Percentiles rank a stretch among this genome's conserved stretches.
phyloP scores from a whole-genome alignment of 2,329 filamentous ascomycete genomes.

The Dryadomyces quercivorus region DNA sequence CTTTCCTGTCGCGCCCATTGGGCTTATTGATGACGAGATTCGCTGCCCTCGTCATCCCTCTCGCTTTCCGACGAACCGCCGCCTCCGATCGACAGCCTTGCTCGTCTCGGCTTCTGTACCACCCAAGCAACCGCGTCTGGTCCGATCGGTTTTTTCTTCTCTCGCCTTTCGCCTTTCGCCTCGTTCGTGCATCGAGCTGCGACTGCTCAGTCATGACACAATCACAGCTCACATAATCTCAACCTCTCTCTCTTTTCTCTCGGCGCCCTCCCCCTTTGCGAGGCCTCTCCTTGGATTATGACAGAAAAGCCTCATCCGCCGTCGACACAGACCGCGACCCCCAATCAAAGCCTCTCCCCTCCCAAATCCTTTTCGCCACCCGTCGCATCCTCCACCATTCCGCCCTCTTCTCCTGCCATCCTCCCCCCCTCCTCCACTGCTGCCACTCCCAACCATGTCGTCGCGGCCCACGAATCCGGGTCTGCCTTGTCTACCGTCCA shows the following conservation, averaged over 20 bases:
- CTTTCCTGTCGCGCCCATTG: not conserved
- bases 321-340: slow-evolving; percentile 42
- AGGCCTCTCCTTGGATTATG: slow-evolving; percentile 44
- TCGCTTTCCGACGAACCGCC: not conserved
- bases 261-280: slow-evolving; percentile 24
- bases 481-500: not conserved
- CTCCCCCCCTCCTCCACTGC: slow-evolving; percentile 1
- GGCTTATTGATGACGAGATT: not conserved
- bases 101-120: not conserved
- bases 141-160: not conserved
- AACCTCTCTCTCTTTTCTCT: not conserved
- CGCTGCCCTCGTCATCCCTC: not conserved
- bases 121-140: not conserved
- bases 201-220: slow-evolving; percentile 3
- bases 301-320: slow-evolving; percentile 44
- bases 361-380: slow-evolving; percentile 17
- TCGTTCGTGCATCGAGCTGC: not conserved
- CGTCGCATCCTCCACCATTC: not conserved
- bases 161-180: not conserved
- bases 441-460: not conserved
- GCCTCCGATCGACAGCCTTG: not conserved
- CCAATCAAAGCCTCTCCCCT: slow-evolving; percentile 36
- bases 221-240: slow-evolving; percentile 1
- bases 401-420: not conserved
- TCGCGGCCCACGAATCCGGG: not conserved